Base-by-base conservation (phyloP, 305 asterid species). In the Striga hermonthica region DNA sequence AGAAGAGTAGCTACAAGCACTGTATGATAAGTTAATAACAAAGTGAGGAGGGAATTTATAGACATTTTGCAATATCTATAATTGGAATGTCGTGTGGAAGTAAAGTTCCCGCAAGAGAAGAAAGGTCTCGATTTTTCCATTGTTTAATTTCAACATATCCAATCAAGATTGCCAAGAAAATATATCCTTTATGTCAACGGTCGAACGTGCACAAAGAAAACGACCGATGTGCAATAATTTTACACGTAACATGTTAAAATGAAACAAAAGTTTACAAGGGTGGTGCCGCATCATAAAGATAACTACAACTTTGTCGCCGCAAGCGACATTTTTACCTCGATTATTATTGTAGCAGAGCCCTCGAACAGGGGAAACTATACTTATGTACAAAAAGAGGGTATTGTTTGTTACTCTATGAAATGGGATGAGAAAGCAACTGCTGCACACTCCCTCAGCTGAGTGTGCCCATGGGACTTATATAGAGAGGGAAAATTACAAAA, bases 391-490 rank as follows among this genome's bases (percentile, higher is more conserved):
- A n/a, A n/a, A 72, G 78, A 76, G 81, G 81, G 72, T 16, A 68
- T 82, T 77, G 69, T 76, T 72, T 62, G 74, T 59, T 61, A 58
- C 70, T 73, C 65, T 70, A 39, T 66, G 71, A 70, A 65, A 58
- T 67, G 73, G 64, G 78, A 70, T 75, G 82, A 60, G 79, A 68
- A 71, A 73, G 75, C 81, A 78, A 71, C 83, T 81, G 84, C 84
- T 77, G 81, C 87, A 79, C 84, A 70, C 61, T 70, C 45, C 63
- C 60, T 65, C 70, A 48, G 53, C 50, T 22, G 31, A 22, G 4
- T 35, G 66, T 38, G 52, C 1, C 50, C 47, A 6, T 70, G 59
- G 53, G 53, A 68, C 71, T 73, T 82, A 78, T 75, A 80, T 82
- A 80, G 81, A 70, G 62, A 10, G 55, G 56, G 11, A 39, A 39